Base-by-base conservation (phyloP, 2,329 filamentous ascomycete species). In the Albophoma yamanashiensis region DNA sequence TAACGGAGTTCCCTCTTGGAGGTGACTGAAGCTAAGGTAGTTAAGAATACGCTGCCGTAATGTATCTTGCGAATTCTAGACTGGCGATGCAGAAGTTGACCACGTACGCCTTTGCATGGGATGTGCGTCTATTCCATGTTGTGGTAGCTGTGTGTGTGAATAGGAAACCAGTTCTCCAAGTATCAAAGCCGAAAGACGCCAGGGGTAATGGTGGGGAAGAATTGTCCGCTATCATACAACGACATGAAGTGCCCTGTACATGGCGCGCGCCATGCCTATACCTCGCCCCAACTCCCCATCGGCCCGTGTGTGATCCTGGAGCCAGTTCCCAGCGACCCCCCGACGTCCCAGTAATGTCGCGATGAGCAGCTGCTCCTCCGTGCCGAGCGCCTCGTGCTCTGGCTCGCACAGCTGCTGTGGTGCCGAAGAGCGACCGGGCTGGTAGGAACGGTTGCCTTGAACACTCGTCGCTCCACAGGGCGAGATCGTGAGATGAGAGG, bases 331-430 rank as follows among this genome's bases (percentile, higher is more conserved):
- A 91, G 82, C 66, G 86, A 92, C 7, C 86, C 89, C 34, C 91
- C 91, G 64, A 96, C 84, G 71, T 96, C 92, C 92, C 92, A 97
- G 73, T 95, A 97, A 70, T 96, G 91, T 58, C 91, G 79, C 55
- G 87, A 90, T 53, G 89, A 92, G 40, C 85, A 82, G 64, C 84
- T 87, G 67, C 85, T 89, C 58, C 82, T 79, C 67, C 81, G 80
- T 45, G 84, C 86, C 40, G 85, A 90, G 66, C 87, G 85, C 71
- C 88, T 87, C 9, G 90, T 91, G 72, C 90, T 95, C 74, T 96
- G 91, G 69, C 90, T 96, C 4, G 91, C 91, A 72, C 91, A 96
- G 72, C 89, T 95, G 61, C 85, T 76, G 73, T 75, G 72, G 64
- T 80, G 79, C 71, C 75, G 78, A 63, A 79, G 73, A 34, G 73